Conservation (phyloP, 2,329 filamentous ascomycete genomes). For the Rugonectria rugulosa region DNA sequence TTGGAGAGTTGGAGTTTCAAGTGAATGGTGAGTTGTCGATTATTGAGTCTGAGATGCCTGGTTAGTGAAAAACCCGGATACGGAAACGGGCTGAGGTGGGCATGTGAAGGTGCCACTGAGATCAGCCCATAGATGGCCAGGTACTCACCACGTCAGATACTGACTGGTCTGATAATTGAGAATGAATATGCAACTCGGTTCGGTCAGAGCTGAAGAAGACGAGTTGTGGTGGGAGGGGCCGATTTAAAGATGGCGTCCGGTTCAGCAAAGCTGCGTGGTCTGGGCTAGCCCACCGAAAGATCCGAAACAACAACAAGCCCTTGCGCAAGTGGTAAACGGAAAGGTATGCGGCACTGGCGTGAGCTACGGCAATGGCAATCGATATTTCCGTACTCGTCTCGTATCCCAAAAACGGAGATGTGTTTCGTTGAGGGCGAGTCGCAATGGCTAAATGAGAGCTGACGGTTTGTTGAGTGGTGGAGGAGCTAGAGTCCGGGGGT, state of each 20-base stretch:
- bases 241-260: conserved; percentile 10
- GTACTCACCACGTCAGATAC: conserved; percentile 2
- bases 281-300: conserved; percentile 28
- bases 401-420: neutral
- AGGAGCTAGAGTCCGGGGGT: neutral
- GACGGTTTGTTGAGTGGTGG: conserved; percentile 2
- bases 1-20: neutral
- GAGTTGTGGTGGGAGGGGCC: neutral
- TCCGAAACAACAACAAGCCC: conserved; percentile 21
- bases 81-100: conserved; percentile 9
- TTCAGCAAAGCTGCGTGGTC: conserved; percentile 17
- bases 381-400: neutral
- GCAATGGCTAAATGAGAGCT: neutral
- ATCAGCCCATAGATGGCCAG: conserved; percentile 10
- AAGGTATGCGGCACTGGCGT: neutral
- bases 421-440: neutral
- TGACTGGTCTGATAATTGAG: neutral
- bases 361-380: neutral
- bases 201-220: neutral
- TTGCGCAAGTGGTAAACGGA: conserved; percentile 5
- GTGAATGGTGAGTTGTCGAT: neutral
- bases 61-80: conserved; percentile 1
- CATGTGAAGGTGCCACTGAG: conserved; percentile 3
- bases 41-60: neutral
- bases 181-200: neutral